Evolutionary conservation across 176 grass and related monocot genomes (phyloP).

Genomic region (Lolium multiflorum): DNA sequence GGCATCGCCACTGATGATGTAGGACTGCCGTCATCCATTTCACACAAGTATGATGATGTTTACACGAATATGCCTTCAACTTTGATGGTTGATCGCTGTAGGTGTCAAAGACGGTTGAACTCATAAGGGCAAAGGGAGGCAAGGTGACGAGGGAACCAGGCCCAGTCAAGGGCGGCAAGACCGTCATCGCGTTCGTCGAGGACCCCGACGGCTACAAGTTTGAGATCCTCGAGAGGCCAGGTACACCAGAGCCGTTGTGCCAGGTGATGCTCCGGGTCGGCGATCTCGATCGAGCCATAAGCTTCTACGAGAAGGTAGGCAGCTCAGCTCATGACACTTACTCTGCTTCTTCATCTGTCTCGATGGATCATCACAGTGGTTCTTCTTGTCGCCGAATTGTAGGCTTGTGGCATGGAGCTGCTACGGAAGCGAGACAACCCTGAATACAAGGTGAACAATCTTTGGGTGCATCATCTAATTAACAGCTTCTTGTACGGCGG

Average conservation of each 20-base stretch:
- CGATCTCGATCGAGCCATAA: constrained; percentile 63
- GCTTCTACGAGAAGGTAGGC: constrained; percentile 72
- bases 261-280: constrained; percentile 79
- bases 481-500: not conserved
- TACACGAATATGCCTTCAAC: not conserved
- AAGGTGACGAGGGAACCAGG: constrained; percentile 70
- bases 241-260: constrained; percentile 66
- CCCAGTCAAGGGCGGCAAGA: constrained; percentile 63
- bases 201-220: constrained; percentile 88
- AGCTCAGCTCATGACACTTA: constrained; percentile 2
- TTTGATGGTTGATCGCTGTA: constrained; percentile 17
- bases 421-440: constrained; percentile 64
- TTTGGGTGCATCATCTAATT: not conserved
- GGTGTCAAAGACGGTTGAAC: constrained; percentile 63
- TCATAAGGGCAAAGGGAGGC: constrained; percentile 65
- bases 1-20: constrained; percentile 83
- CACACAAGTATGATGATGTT: not conserved
- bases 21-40: not conserved
- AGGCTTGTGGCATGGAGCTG: constrained; percentile 75
- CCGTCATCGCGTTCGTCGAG: constrained; percentile 73
- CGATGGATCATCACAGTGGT: not conserved
- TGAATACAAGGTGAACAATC: constrained; percentile 66
- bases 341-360: not conserved
- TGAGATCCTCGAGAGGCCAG: constrained; percentile 73
- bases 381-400: not conserved